Evolutionary conservation across 2,329 filamentous ascomycete genomes (phyloP).

Genomic region (Penicillium italicum): DNA sequence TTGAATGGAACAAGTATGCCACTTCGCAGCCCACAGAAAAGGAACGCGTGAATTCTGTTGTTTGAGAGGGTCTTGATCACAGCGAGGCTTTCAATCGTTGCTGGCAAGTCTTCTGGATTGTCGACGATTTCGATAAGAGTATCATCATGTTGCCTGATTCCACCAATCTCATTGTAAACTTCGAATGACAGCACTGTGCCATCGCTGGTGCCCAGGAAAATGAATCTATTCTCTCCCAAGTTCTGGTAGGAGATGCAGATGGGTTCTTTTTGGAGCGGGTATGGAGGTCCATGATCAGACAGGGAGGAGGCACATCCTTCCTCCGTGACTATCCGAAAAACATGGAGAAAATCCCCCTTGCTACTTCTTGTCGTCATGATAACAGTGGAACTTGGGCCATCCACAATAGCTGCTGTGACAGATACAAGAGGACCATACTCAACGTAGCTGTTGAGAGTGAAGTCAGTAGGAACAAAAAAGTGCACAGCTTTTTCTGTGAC

Average conservation of each 20-base stretch:
- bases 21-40: slow-evolving; percentile 48
- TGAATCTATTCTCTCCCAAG: slow-evolving; percentile 24
- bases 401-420: slow-evolving; percentile 30
- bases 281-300: slow-evolving; percentile 20
- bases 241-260: slow-evolving; percentile 34
- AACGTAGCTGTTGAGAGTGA: slow-evolving; percentile 20
- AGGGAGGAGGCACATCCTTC: slow-evolving; percentile 19
- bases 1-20: slow-evolving; percentile 42
- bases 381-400: slow-evolving; percentile 29
- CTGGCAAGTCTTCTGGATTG: slow-evolving; percentile 29
- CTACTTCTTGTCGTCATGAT: slow-evolving; percentile 26
- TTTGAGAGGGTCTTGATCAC: slow-evolving; percentile 22
- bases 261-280: slow-evolving; percentile 34
- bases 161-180: slow-evolving; percentile 16
- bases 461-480: slow-evolving; percentile 26
- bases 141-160: slow-evolving; percentile 23
- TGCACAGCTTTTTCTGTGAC: slow-evolving; percentile 40
- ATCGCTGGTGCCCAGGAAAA: slow-evolving; percentile 42
- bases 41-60: slow-evolving; percentile 15
- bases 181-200: slow-evolving; percentile 36
- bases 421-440: slow-evolving; percentile 25
- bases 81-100: slow-evolving; percentile 36
- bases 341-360: slow-evolving; percentile 27
- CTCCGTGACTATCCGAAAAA: slow-evolving; percentile 23
- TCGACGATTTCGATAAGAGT: slow-evolving; percentile 26